Evolutionary conservation across 345 rosid species (phyloP), one percentile per base, ranked within the genome.

Genomic region (Carallia pectinifolia): DNA sequence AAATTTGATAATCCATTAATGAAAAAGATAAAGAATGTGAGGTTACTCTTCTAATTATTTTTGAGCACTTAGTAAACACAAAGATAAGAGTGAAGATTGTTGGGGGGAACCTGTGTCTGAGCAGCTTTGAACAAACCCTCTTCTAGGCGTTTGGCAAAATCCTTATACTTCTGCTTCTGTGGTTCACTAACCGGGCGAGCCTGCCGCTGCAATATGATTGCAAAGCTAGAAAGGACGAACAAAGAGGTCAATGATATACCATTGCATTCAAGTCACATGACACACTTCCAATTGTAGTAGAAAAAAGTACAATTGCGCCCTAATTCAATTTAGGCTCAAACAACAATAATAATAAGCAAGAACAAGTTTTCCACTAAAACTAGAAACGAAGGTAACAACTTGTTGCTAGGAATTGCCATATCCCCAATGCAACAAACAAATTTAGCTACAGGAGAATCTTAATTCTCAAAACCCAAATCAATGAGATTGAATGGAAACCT

Each of bases 61-160:
- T 44, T 12, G 50, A 44, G 50, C 50, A 44, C 16, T 12, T 3
- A 44, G 13, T 44, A 44, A 2, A 15, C 50, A 44, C 50, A 44
- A 47, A 36, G 69, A 53, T 36, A 64, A 63, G 23, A 38, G 4
- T 55, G 44, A n/a, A 62, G 38, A 9, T 9, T 12, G 36, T 19
- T 19, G 61, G 18, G 44, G 12, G 60, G 66, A 71, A 89, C 98
- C 98, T 91, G 85, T n/a, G 94, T 52, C 40, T 1, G 71, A 62
- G 97, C 99, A 62, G 54, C 53, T 82, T 78, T 92, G 75, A 82
- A 90, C 33, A 95, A 77, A 64, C 97, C 91, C 64, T 90, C 97
- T 76, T 95, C 99, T 69, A 92, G 78, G 73, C 99, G 96, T 79
- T 76, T 92, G 40, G 89, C 87, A 55, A 90, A 56, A 74, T 86